A percentile compares a stretch with the other conserved stretches of the same genome.
Evolutionary conservation across 139 green algal species (phyloP).

Genomic region (Micractinium sp.): DNA sequence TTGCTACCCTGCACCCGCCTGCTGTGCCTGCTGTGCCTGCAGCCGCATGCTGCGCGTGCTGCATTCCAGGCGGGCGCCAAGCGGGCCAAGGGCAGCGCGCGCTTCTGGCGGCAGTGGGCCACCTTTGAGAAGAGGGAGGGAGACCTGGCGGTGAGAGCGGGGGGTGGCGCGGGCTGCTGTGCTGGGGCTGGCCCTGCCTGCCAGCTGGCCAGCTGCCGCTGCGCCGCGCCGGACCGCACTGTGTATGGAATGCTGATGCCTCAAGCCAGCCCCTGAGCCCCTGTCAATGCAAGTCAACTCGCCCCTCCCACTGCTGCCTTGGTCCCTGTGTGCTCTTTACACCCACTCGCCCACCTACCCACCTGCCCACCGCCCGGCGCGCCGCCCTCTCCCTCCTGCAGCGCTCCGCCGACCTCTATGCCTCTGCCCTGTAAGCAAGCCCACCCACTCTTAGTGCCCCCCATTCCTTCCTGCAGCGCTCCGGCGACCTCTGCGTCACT

Average conservation of each 20-base stretch:
- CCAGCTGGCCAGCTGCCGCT: too few relatives aligned
- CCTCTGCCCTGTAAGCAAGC: background rate
- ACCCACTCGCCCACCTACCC: too few relatives aligned
- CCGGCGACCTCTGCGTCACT: background rate
- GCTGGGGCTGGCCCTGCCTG: background rate
- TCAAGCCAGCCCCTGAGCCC: background rate
- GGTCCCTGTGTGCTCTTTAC: too few relatives aligned
- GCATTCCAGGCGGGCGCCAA: background rate
- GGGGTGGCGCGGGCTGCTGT: background rate
- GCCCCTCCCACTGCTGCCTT: too few relatives aligned
- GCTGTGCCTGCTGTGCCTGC: background rate
- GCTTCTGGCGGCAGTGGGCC: conserved; percentile 50
- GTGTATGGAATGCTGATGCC: background rate
- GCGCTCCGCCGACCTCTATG: conserved; percentile 47
- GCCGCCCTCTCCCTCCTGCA: background rate
- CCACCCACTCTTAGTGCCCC: background rate
- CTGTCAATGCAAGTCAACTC: too few relatives aligned
- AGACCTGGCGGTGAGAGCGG: conserved; percentile 40
- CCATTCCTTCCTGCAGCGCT: background rate
- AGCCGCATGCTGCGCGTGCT: background rate
- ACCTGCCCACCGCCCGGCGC: too few relatives aligned
- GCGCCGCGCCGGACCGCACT: too few relatives aligned
- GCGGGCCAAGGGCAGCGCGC: background rate
- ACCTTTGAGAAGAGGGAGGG: conserved; percentile 75
- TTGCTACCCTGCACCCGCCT: background rate